Evolutionary conservation across 2,329 filamentous ascomycete genomes (phyloP).

Genomic region (Harringtonia lauricola): DNA sequence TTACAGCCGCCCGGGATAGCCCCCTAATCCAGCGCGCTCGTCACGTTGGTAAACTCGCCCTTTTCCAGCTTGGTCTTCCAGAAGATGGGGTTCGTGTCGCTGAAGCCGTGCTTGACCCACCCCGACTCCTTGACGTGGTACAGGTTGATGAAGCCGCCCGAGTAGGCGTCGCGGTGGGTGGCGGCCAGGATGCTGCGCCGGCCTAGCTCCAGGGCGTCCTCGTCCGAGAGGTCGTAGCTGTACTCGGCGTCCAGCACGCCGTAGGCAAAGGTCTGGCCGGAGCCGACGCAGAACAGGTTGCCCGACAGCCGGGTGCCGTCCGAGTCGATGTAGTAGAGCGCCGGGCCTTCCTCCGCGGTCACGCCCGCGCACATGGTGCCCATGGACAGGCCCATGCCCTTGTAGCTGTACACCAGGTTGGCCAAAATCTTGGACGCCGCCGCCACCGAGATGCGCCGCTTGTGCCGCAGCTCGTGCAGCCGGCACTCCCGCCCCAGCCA

Average conservation of each 20-base stretch:
- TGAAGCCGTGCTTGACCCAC: slow-evolving; percentile 98
- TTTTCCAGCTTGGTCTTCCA: slow-evolving; percentile 99
- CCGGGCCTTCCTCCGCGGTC: slow-evolving; percentile 87
- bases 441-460: slow-evolving; percentile 94
- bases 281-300: slow-evolving; percentile 97
- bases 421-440: slow-evolving; percentile 97
- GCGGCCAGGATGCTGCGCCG: slow-evolving; percentile 88
- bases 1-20: too few species aligned
- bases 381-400: slow-evolving; percentile 98
- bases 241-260: slow-evolving; percentile 96
- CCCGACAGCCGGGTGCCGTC: slow-evolving; percentile 88
- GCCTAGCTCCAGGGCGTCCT: slow-evolving; percentile 85
- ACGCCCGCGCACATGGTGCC: slow-evolving; percentile 99
- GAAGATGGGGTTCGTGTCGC: slow-evolving; percentile 97
- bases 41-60: slow-evolving; percentile 96
- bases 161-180: slow-evolving; percentile 96
- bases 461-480: slow-evolving; percentile 97
- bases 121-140: slow-evolving; percentile 99
- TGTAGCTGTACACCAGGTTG: slow-evolving; percentile 97
- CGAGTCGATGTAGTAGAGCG: slow-evolving; percentile 97
- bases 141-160: slow-evolving; percentile 94
- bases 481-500: slow-evolving; percentile 99
- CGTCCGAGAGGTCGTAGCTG: slow-evolving; percentile 72
- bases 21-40: slow-evolving; percentile 54
- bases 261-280: slow-evolving; percentile 97